A percentile compares a stretch with the other conserved stretches of the same genome.
phyloP scores from a whole-genome alignment of 805 yeast genomes.

The Wickerhamiella dianesei region DNA sequence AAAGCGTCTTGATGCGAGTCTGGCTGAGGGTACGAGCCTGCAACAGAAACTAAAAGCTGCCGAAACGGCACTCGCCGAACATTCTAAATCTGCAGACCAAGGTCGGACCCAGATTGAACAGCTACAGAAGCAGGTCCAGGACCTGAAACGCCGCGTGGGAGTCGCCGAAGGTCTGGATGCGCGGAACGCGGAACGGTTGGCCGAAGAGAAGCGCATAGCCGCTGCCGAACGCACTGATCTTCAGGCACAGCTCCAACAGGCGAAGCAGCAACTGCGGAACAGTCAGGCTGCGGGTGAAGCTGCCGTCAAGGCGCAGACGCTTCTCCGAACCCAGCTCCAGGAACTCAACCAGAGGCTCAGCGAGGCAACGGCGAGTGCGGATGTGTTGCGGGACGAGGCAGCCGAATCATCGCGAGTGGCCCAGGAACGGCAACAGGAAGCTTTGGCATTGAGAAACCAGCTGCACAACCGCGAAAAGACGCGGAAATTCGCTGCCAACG shows the following conservation, averaged over 20 bases:
- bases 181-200: not conserved
- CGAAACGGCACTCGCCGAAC: not conserved
- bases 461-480: constrained; percentile 55
- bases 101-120: not conserved
- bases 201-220: not conserved
- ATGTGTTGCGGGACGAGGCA: constrained; percentile 70
- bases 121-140: not conserved
- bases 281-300: constrained; percentile 8
- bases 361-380: constrained; percentile 49
- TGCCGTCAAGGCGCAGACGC: constrained; percentile 9
- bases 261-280: constrained; percentile 1
- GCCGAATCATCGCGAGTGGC: constrained; percentile 55
- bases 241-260: not conserved
- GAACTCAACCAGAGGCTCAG: constrained; percentile 40
- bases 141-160: not conserved
- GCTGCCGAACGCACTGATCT: not conserved
- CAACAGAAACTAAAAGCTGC: not conserved
- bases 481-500: constrained; percentile 38
- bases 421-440: constrained; percentile 72
- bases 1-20: not conserved
- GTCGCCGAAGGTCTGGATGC: not conserved
- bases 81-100: not conserved
- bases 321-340: constrained; percentile 22
- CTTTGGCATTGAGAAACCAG: constrained; percentile 54
- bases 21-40: not conserved